Conservation (phyloP, 1,284 basidiomycete species). For the Heterobasidion parviporum region DNA sequence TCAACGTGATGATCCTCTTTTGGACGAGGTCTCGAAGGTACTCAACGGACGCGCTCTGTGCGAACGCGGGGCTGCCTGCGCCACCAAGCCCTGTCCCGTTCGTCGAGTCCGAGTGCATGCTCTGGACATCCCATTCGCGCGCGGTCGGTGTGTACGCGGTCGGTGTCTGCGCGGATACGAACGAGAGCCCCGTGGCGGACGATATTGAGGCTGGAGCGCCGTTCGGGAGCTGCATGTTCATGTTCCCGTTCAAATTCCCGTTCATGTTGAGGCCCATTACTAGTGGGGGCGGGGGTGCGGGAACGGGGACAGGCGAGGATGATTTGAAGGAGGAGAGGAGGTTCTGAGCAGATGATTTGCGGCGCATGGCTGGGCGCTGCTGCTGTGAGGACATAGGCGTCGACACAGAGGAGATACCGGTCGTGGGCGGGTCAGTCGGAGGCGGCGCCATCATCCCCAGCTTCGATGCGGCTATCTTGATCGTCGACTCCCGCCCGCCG, state of each 20-base stretch:
- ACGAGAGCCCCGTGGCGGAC: background rate
- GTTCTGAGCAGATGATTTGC: slow-evolving; percentile 80
- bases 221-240: slow-evolving; percentile 10
- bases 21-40: slow-evolving; percentile 70
- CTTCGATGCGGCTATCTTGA: no score
- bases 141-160: slow-evolving; percentile 27
- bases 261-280: no score
- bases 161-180: slow-evolving; percentile 23
- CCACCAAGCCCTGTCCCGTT: slow-evolving; percentile 4
- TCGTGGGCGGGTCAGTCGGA: background rate
- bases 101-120: slow-evolving; percentile 20
- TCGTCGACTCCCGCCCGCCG: no score
- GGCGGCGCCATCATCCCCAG: background rate
- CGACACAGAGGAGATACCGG: no score
- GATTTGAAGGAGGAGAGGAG: slow-evolving; percentile 69
- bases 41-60: slow-evolving; percentile 62
- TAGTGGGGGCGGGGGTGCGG: slow-evolving; percentile 13
- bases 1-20: slow-evolving; percentile 78
- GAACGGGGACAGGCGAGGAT: slow-evolving; percentile 2
- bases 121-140: slow-evolving; percentile 66
- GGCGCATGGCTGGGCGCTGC: slow-evolving; percentile 58
- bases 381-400: background rate
- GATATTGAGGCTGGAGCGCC: background rate
- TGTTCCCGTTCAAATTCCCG: slow-evolving; percentile 6
- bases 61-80: slow-evolving; percentile 26